Base-by-base conservation (phyloP, 1,139 yeast genomes). In the Taphrina flavorubra region DNA sequence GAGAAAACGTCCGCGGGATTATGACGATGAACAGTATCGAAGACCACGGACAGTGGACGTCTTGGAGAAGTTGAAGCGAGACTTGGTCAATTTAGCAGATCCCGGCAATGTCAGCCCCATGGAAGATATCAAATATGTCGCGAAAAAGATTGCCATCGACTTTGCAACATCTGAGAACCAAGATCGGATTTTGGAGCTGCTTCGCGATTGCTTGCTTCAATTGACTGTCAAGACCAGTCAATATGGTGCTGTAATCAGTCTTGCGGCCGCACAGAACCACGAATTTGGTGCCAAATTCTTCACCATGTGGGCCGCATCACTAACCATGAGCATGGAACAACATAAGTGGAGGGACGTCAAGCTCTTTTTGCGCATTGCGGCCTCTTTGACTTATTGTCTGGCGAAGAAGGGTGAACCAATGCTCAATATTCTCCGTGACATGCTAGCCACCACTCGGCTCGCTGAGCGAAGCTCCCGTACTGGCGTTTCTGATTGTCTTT, bases 191-290 rank as follows among this genome's bases (percentile, higher is more conserved):
- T 55, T 56, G 14, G 44, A 51, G 47, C n/a, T 55, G 18, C 44
- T 34, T 14, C 16, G 31, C 4, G 39, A 40, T 25, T 70, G 72
- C 25, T 60, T 89, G 10, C 79, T 84, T 53, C 99, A 94, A 78
- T 97, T 92, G 78, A 98, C 98, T 0, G 97, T 92, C 74, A 94
- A 92, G 77, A 85, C 88, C 71, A 85, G 87, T 36, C 85, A 88
- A 34, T 79, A 92, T 70, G 84, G 91, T 42, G 86, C 88, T n/a
- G 82, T 91, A 72, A 80, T 92, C 11, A 83, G 88, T 73, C 81
- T 88, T 46, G 87, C 91, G 69, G 88, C 89, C 78, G 82, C 89
- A 16, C 84, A 84, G 72, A 87, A 87, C 77, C 84, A 85, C 64
- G 82, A 85, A 53, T 87, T 90, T 60, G 95, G 96, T 7, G 59